Evolutionary conservation across 2,329 filamentous ascomycete species (phyloP), one percentile per base, ranked within the genome.

Genomic region (Colletotrichum cuscutae): DNA sequence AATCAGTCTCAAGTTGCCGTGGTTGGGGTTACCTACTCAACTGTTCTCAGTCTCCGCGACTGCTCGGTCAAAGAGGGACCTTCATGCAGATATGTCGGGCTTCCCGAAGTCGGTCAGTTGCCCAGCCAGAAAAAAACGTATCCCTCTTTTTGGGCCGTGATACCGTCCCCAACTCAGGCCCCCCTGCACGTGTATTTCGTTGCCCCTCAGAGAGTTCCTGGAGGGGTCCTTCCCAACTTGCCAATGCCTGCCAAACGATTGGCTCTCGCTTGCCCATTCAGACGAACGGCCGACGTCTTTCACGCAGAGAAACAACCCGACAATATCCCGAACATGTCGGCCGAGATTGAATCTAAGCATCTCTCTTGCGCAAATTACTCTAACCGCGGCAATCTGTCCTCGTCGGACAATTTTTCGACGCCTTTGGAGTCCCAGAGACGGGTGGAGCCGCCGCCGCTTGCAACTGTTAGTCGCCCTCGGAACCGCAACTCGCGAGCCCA

Each of bases 191-290:
- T 68, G 42, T 26, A 28, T 54, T n/a, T 12, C 13, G 15, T n/a
- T 30, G 53, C 52, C 52, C 62, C 63, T 54, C 53, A 22, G 49
- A 12, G 53, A 53, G 30, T 35, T 42, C 4, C n/a, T 30, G 22
- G 37, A 65, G 63, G 66, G 66, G 54, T 65, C 66, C 60, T 65
- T 57, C 54, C 56, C 24, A n/a, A 61, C 60, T 65, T 52, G 66
- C 60, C 66, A 70, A 52, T 71, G 49, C 24, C 54, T 5, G 35
- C n/a, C n/a, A 22, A 70, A 65, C 60, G 60, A 72, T 72, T 72
- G 71, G 60, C 60, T 61, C 60, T 28, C 22, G 13, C 22, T 8
- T 54, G 15, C 56, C 42, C 54, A 22, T 72, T 70, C 60, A 65
- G 66, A 72, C 52, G 71, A 72, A 70, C 66, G 8, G 42, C 26